A percentile compares a stretch with the other conserved stretches of the same genome.
Conservation (phyloP, 306 rosid genomes). For the Sechiopsis laciniata region DNA sequence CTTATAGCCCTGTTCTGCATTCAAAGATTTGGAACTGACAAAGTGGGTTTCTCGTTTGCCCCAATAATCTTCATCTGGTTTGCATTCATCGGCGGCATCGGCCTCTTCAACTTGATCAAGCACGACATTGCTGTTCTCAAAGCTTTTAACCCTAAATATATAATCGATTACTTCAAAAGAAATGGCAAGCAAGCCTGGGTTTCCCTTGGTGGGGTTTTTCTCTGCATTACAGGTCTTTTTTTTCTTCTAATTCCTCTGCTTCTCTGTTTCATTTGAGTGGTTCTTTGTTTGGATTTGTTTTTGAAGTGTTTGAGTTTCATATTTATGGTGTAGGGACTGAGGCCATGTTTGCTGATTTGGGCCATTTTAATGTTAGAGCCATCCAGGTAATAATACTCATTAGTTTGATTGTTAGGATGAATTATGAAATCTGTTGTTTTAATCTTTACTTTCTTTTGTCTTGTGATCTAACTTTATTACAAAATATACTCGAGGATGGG, state of each 20-base stretch:
- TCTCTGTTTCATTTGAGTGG: not conserved
- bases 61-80: conserved; percentile 52
- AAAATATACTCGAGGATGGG: no score
- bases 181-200: conserved; percentile 49
- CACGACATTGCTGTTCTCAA: conserved; percentile 37
- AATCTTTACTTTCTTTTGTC: no score
- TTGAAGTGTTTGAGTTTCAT: not conserved
- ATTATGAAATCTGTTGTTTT: no score
- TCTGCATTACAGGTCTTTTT: conserved; percentile 44
- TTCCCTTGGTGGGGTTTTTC: conserved; percentile 57
- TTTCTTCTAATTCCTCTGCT: no score
- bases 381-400: conserved; percentile 38
- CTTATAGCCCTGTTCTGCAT: conserved; percentile 33
- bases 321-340: conserved; percentile 46
- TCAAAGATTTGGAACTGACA: conserved; percentile 60
- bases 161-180: conserved; percentile 38
- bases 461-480: no score
- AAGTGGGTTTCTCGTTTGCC: conserved; percentile 52
- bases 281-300: no score
- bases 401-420: no score
- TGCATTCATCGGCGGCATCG: conserved; percentile 43
- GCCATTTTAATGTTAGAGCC: conserved; percentile 65
- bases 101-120: conserved; percentile 51
- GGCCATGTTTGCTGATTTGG: conserved; percentile 95
- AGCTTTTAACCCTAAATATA: conserved; percentile 54